phyloP scores from a whole-genome alignment of 352 stramenopile genomes.

The Globisporangium viniferum region DNA sequence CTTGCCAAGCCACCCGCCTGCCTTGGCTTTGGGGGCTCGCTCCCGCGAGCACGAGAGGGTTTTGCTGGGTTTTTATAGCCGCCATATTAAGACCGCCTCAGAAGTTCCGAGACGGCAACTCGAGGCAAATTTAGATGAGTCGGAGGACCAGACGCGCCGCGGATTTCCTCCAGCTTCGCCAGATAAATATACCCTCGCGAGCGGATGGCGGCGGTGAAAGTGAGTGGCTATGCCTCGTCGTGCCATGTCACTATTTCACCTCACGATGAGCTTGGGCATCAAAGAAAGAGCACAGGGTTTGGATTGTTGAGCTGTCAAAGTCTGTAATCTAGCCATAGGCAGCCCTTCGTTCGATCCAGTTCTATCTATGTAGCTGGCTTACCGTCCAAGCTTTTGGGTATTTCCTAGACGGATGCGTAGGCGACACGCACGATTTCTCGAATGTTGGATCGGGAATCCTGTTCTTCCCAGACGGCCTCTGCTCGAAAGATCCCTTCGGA shows the following conservation, averaged over 20 bases:
- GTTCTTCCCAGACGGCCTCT: conserved; percentile 65
- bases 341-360: neutral
- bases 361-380: neutral
- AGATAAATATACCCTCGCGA: conserved; percentile 6
- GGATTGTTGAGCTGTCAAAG: neutral
- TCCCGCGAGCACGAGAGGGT: neutral
- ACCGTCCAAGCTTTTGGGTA: too few species aligned
- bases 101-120: neutral
- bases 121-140: neutral
- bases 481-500: conserved; percentile 46
- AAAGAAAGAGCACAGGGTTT: neutral
- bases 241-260: conserved; percentile 7
- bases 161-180: neutral
- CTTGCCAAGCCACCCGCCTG: neutral
- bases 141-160: neutral
- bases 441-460: conserved; percentile 75
- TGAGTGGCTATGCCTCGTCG: conserved; percentile 6
- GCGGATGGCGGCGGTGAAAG: neutral
- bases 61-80: neutral
- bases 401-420: conserved; percentile 16
- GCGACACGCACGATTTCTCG: conserved; percentile 73
- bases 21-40: neutral
- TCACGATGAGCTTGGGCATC: neutral
- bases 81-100: neutral
- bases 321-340: too few species aligned